Evolutionary conservation across 1,284 basidiomycete species (phyloP), one percentile per base, ranked within the genome.

Genomic region (Cerioporus squamosus): DNA sequence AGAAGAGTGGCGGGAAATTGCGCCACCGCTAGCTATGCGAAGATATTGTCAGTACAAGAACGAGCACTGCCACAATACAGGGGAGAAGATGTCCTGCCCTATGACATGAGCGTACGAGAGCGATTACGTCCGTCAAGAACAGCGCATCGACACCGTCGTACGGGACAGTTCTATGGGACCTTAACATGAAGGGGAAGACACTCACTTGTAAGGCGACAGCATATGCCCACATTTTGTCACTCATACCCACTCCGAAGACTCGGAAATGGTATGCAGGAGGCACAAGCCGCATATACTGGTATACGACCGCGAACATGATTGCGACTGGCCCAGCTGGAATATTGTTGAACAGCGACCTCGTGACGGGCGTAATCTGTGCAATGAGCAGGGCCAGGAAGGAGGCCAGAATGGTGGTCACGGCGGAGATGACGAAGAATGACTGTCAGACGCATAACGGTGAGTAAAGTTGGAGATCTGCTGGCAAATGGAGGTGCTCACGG

Each of bases 261-360:
- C 83, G 81, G 74, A 91, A 92, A 44, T 80, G 80, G 74, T 95
- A 96, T 4, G 86, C 80, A 0, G 86, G 76, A 0, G 94, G 94
- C 1, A 94, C 85, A 40, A 92, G 81, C 51, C 91, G 81, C 55
- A 84, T 83, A 73, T 90, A 90, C 68, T 95, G 94, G 74, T 92
- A 95, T 46, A 95, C 67, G 46, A 94, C 83, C 67, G 84, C 85
- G 78, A 88, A 90, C 12, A 91, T 68, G 5, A 94, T 68, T 2
- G 89, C 81, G 38, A 85, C 82, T 0, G 93, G 91, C 2, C 94
- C 94, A 24, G 91, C 75, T 1, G 92, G 87, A 9, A 95, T 83
- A 50, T 82, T 75, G 66, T 91, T 91, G 60, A 95, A 73, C 3
- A 89, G 86, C 6, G 44, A 7, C 17, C 68, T 26, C 24, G 66